Base-by-base conservation (phyloP, 192 early-diverging fungal genomes). In the Martensiomyces pterosporus region DNA sequence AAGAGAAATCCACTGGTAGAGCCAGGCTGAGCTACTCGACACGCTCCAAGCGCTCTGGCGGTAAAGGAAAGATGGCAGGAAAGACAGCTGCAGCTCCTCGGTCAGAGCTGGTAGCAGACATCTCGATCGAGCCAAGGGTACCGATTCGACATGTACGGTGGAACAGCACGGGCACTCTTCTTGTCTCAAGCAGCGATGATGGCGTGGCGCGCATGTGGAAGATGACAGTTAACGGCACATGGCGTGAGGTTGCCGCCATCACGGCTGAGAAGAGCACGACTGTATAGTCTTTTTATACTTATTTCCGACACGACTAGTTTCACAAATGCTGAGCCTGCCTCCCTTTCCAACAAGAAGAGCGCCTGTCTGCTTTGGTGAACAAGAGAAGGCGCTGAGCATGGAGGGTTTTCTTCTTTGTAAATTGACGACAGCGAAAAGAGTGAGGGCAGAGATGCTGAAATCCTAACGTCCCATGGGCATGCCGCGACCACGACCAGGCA, bases 401-500 rank as follows among this genome's bases (percentile, higher is more conserved):
- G n/a, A n/a, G n/a, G n/a, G n/a, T n/a, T n/a, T n/a, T n/a, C n/a
- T n/a, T n/a, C n/a, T n/a, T n/a, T n/a, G n/a, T n/a, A n/a, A n/a
- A n/a, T n/a, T n/a, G n/a, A n/a, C n/a, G 18, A 12, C 24, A 47
- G 27, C 29, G 26, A 16, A 33, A 38, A 41, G 39, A n/a, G n/a
- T n/a, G n/a, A n/a, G n/a, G n/a, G n/a, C n/a, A n/a, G n/a, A n/a
- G n/a, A n/a, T n/a, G n/a, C n/a, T n/a, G n/a, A n/a, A n/a, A n/a
- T n/a, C n/a, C 29, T 59, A 59, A 27, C 57, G 51, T 6, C 51
- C 48, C 57, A 59, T 61, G 23, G 50, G 59, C 59, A 61, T 53
- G 52, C 83, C 84, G 26, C 85, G 79, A 32, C 87, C 82, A 54
- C 82, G 80, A 19, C 76, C 80, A 37, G 61, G 55, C 67, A 79